Percentiles rank a stretch among this genome's conserved stretches.
phyloP scores from a whole-genome alignment of 306 rosid genomes.

The Cyamopsis tetragonoloba region DNA sequence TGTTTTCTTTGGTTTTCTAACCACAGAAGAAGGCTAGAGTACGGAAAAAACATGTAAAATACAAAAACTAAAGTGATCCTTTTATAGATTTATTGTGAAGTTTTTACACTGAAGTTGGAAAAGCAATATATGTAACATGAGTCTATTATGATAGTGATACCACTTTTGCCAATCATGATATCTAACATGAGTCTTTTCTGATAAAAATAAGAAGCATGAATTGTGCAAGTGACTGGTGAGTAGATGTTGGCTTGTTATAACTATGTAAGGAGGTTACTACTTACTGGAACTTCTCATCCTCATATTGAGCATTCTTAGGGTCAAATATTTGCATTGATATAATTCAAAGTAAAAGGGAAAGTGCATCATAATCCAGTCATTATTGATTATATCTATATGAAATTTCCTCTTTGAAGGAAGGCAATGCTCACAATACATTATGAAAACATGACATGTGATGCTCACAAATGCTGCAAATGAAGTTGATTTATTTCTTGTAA shows the following conservation, averaged over 20 bases:
- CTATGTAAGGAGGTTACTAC: background rate
- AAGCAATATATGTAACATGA: background rate
- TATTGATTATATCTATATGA: background rate
- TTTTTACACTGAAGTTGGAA: background rate
- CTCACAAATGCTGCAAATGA: background rate
- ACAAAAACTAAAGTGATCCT: background rate
- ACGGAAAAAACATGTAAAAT: background rate
- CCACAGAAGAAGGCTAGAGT: background rate
- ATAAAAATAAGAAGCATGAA: background rate
- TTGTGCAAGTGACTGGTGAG: background rate
- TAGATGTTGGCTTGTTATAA: background rate
- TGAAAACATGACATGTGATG: background rate
- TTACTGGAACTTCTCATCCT: background rate
- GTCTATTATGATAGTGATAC: background rate
- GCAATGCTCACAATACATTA: background rate
- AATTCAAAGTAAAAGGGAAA: background rate
- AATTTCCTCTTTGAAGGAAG: background rate
- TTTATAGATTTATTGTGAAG: background rate
- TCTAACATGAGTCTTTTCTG: background rate
- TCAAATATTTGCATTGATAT: constrained; percentile 3
- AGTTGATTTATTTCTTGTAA: background rate
- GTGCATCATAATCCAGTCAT: constrained; percentile 5
- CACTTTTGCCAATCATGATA: background rate
- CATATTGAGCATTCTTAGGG: background rate
- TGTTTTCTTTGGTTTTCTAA: background rate